Conservation (phyloP, 176 grass and related monocot genomes). For the Raddia guianensis region DNA sequence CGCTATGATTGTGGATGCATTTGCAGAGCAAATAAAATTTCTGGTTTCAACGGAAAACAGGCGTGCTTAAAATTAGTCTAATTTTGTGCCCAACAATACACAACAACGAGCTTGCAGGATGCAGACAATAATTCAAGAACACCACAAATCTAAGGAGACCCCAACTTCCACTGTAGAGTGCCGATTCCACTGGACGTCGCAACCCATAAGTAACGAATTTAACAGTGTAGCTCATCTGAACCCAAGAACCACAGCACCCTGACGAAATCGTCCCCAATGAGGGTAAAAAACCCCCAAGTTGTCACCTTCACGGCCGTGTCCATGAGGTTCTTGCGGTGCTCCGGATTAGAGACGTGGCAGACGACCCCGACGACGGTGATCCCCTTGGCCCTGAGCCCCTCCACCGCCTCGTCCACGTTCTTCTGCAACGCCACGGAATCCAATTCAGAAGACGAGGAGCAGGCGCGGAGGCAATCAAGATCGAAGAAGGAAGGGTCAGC, state of each 20-base stretch:
- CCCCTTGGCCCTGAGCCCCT: constrained; percentile 68
- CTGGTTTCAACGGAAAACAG: not conserved
- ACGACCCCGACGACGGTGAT: constrained; percentile 67
- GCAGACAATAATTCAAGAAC: not conserved
- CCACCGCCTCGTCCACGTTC: constrained; percentile 84
- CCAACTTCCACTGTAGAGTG: too few species aligned
- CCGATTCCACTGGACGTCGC: not conserved
- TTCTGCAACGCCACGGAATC: constrained; percentile 49
- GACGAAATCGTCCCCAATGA: not conserved
- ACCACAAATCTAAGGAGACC: not conserved
- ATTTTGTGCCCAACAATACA: too few species aligned
- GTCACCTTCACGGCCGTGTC: constrained; percentile 74
- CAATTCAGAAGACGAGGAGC: not conserved
- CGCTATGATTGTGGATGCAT: not conserved
- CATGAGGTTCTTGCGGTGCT: constrained; percentile 80
- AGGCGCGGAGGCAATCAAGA: not conserved
- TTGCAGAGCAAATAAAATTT: not conserved
- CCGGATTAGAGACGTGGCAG: constrained; percentile 82
- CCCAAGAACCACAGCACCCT: not conserved
- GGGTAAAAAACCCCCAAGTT: too few species aligned
- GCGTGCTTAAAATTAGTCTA: too few species aligned
- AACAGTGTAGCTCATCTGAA: not conserved
- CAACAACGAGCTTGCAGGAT: too few species aligned
- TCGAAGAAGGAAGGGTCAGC: not conserved
- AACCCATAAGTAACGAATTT: not conserved